phyloP scores from a whole-genome alignment of 2,329 filamentous ascomycete species.

The Xylariaceae sp. region DNA sequence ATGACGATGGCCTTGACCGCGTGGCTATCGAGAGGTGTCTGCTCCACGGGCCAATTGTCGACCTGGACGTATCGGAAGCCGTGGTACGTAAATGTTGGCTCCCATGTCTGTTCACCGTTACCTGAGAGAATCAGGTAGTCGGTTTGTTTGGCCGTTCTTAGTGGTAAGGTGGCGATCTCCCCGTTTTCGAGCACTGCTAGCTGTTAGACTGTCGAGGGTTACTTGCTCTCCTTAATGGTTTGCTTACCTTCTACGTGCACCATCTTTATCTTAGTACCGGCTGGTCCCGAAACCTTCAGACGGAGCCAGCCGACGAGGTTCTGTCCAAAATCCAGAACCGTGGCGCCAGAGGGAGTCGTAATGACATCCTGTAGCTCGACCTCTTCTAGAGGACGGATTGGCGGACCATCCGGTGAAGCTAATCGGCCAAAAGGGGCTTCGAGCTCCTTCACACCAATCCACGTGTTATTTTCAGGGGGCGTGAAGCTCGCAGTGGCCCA shows the following conservation, averaged over 20 bases:
- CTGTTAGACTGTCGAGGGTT: constrained; percentile 1
- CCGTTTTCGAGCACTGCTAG: constrained; percentile 41
- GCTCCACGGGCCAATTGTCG: constrained; percentile 34
- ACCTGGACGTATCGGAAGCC: constrained; percentile 47
- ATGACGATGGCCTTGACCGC: constrained; percentile 38
- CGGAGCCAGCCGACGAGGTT: constrained; percentile 42
- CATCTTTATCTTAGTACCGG: constrained; percentile 39
- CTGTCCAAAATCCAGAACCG: constrained; percentile 46
- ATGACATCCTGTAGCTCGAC: constrained; percentile 28
- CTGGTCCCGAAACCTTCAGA: constrained; percentile 32
- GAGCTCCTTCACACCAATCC: constrained; percentile 31
- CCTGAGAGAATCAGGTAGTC: constrained; percentile 23
- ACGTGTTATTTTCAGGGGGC: constrained; percentile 30
- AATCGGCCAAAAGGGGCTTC: constrained; percentile 23
- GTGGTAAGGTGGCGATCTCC: constrained; percentile 35
- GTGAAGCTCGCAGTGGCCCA: constrained; percentile 21
- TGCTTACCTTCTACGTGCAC: constrained; percentile 45
- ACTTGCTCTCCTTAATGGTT: background rate
- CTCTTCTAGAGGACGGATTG: constrained; percentile 29
- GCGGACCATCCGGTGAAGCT: constrained; percentile 31
- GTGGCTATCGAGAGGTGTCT: constrained; percentile 26
- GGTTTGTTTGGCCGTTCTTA: constrained; percentile 25
- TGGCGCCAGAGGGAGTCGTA: constrained; percentile 38
- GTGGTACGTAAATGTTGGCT: constrained; percentile 46
- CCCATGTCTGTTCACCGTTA: constrained; percentile 51